Percentiles rank a stretch among this genome's conserved stretches.
Conservation (phyloP, 352 stramenopile genomes). For the Phytophthora cactorum region DNA sequence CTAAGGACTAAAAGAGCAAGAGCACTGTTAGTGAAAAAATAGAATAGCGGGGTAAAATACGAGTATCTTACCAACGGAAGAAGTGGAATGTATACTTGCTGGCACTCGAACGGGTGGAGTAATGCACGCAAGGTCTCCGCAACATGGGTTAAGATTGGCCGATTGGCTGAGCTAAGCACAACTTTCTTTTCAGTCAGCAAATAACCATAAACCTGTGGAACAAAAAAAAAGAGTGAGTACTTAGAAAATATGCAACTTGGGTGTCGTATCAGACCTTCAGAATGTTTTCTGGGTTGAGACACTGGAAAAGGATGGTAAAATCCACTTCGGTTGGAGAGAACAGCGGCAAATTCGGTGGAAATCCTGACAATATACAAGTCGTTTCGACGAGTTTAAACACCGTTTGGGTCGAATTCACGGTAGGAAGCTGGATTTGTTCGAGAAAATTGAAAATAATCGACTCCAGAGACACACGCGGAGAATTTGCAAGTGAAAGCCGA, state of each 20-base stretch:
- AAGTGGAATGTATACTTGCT: constrained; percentile 81
- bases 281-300: constrained; percentile 68
- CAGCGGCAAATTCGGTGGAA: constrained; percentile 24
- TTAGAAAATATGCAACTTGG: background rate
- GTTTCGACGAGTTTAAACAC: constrained; percentile 48
- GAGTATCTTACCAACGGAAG: constrained; percentile 55
- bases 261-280: constrained; percentile 47
- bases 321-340: constrained; percentile 68
- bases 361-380: constrained; percentile 42
- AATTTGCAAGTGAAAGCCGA: constrained; percentile 43
- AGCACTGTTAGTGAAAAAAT: background rate
- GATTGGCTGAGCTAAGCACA: constrained; percentile 61
- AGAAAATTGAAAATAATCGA: constrained; percentile 63
- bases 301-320: constrained; percentile 77
- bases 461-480: constrained; percentile 41
- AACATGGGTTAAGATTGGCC: constrained; percentile 64
- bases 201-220: constrained; percentile 52
- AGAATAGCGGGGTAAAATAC: background rate
- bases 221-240: constrained; percentile 5
- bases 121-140: constrained; percentile 70
- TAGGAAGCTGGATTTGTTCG: constrained; percentile 51
- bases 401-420: constrained; percentile 35
- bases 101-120: constrained; percentile 68
- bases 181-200: constrained; percentile 78
- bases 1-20: constrained; percentile 43